Evolutionary conservation across 768 basidiomycete genomes (phyloP), one percentile per base, ranked within the genome.

Genomic region (Crepidotus variabilis): DNA sequence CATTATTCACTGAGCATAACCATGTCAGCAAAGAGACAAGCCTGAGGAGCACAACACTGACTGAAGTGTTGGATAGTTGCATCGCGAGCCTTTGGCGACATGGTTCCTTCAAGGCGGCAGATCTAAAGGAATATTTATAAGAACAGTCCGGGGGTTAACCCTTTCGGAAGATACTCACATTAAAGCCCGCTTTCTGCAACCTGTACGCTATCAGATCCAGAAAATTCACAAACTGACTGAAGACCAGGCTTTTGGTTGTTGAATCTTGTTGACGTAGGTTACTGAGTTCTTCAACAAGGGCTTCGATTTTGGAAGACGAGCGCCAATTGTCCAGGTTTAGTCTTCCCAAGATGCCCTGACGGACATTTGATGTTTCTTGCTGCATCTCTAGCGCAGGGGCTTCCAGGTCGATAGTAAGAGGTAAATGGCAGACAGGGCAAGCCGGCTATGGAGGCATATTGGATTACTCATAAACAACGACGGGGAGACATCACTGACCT

Each of bases 291-390:
- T 99, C 97, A 2, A 98, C 78, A 4, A 99, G 79, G 1, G 96
- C 95, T 68, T 99, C 97, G 45, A 98, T 92, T 77, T 98, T 99
- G 4, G 94, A 87, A n/a, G 92, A 95, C 1, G 94, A 96, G 49
- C 93, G 83, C 93, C 94, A 97, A 47, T 84, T 86, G 61, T 92
- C 85, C 16, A 98, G 75, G 67, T 98, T 84, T 21, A 99, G 78
- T 9, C 95, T 85, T 23, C 92, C 92, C 13, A 99, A 82, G 51
- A 99, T 98, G 39, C 97, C 97, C 69, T 99, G 97, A 36, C 92
- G 84, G 8, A 74, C 75, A 36, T 66, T 76, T 6, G 71, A 58
- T 2, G 69, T 59, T 51, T 71, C 78, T 61, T 88, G 85, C 57
- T 89, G 89, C 7, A 94, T 67, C 67, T 98, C 96, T 18, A 98